A percentile compares a stretch with the other conserved stretches of the same genome.
phyloP scores from a whole-genome alignment of 208 protist genomes.

The Crithidia expoeki region DNA sequence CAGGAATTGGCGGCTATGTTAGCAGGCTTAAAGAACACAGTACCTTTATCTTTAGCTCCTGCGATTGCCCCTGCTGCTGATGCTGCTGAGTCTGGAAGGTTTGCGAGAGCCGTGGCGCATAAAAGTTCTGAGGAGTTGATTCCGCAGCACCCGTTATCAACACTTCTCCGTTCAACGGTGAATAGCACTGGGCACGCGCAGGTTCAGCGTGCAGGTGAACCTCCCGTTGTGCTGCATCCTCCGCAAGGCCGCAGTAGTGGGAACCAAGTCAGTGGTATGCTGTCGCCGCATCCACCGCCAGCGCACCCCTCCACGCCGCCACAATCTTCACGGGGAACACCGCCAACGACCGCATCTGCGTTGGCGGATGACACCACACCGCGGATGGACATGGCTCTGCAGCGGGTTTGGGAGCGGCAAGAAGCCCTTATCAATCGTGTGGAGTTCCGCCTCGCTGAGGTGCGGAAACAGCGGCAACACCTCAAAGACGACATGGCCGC shows the following conservation, averaged over 20 bases:
- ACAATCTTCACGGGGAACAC: no score
- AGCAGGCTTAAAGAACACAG: not conserved
- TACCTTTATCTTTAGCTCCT: not conserved
- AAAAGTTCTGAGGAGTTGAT: no score
- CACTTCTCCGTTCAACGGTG: no score
- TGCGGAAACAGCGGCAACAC: constrained; percentile 17
- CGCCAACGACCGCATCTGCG: not conserved
- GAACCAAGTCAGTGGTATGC: no score
- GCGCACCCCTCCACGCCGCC: not conserved
- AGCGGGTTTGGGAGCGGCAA: constrained; percentile 26
- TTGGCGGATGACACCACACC: not conserved
- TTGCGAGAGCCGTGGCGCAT: not conserved
- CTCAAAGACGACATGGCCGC: constrained; percentile 28
- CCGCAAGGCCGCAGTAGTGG: no score
- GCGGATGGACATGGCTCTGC: constrained; percentile 12
- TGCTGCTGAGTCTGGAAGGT: not conserved
- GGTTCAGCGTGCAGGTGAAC: no score
- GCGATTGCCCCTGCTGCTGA: not conserved
- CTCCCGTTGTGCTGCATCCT: no score
- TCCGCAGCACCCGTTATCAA: no score
- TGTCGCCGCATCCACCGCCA: not conserved
- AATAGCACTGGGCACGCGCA: no score
- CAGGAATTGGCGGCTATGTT: not conserved
- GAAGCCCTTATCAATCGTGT: constrained; percentile 31
- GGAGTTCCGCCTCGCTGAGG: constrained; percentile 30